These are phyloP conservation scores for Cyclotella kingstonii DNA, from an alignment of 108 stramenopile species.

Conservation along the genomic window DNA sequence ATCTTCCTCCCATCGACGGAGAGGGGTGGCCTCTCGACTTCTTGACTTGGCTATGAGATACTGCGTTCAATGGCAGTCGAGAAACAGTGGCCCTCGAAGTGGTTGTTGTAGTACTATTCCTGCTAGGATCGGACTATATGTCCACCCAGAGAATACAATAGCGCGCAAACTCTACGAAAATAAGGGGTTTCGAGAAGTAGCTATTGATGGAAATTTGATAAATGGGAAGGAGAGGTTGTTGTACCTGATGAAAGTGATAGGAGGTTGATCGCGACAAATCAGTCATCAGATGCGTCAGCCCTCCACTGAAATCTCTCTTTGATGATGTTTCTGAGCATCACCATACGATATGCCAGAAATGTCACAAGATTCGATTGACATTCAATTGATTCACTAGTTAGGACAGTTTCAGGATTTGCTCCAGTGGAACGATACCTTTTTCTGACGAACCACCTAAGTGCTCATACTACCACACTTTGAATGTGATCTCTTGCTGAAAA, in stretches of 20 bases:
- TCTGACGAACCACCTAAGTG: too few relatives aligned
- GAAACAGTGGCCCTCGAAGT: neutral
- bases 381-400: too few relatives aligned
- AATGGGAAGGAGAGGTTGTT: slow-evolving; percentile 29
- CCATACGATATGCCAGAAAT: too few relatives aligned
- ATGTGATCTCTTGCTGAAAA: too few relatives aligned
- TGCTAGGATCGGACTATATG: slow-evolving; percentile 55
- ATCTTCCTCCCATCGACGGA: slow-evolving; percentile 49
- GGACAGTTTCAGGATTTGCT: too few relatives aligned
- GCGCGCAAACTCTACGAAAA: slow-evolving; percentile 57
- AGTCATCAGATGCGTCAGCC: too few relatives aligned
- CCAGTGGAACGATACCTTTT: too few relatives aligned
- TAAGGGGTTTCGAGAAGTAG: slow-evolving; percentile 43
- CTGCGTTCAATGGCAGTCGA: slow-evolving; percentile 41
- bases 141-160: slow-evolving; percentile 52
- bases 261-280: neutral
- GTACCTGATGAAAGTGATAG: slow-evolving; percentile 25
- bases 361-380: too few relatives aligned
- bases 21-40: slow-evolving; percentile 62
- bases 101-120: neutral
- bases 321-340: too few relatives aligned
- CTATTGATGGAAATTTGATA: too few relatives aligned
- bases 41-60: slow-evolving; percentile 48
- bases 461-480: too few relatives aligned
- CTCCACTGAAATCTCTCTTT: neutral